These are phyloP conservation scores for Epichloe sp. DNA, from an alignment of 2,329 filamentous ascomycete species.

Conservation along the genomic window DNA sequence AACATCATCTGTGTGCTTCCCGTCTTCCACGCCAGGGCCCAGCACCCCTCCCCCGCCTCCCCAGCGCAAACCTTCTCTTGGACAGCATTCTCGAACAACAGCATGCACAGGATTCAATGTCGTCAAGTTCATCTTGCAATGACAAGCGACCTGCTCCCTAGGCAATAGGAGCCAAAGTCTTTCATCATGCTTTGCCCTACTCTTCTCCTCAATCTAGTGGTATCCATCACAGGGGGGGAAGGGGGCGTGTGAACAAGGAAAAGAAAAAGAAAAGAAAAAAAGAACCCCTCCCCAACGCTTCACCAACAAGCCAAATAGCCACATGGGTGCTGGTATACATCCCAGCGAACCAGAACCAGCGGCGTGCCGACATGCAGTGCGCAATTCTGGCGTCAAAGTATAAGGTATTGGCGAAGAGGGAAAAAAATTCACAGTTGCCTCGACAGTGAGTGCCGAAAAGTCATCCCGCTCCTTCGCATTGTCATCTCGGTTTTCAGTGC, in stretches of 20 bases:
- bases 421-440: neutral
- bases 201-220: neutral
- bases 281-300: neutral
- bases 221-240: neutral
- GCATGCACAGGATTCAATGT: too few species aligned
- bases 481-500: neutral
- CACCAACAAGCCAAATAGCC: too few species aligned
- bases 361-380: too few species aligned
- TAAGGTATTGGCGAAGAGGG: neutral
- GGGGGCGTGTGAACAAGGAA: constrained; percentile 1
- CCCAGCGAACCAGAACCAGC: too few species aligned
- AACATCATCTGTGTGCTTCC: neutral
- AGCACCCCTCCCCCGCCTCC: neutral
- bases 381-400: too few species aligned
- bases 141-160: neutral
- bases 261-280: neutral
- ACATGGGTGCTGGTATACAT: too few species aligned
- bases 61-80: neutral
- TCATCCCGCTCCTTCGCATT: too few species aligned
- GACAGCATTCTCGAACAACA: too few species aligned
- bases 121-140: too few species aligned
- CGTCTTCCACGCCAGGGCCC: neutral
- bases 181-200: constrained; percentile 4
- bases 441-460: too few species aligned
- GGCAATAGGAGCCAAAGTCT: neutral